Evolutionary conservation across 805 yeast genomes (phyloP).

Genomic region (Candida lessepsii): DNA sequence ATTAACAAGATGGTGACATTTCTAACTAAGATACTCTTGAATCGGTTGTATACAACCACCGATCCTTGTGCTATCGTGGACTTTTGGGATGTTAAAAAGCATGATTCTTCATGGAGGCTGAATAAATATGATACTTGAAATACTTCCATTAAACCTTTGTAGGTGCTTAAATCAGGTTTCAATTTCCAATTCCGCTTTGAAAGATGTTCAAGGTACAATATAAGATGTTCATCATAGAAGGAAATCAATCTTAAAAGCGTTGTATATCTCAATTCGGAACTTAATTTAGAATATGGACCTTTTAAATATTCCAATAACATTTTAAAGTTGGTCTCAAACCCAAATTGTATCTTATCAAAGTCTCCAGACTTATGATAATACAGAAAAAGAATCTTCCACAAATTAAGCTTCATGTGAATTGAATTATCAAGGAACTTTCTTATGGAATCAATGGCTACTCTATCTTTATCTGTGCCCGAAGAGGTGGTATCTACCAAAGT

Average conservation of each 20-base stretch:
- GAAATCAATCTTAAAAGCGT: conserved; percentile 51
- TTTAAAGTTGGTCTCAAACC: conserved; percentile 52
- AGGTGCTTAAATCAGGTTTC: not conserved
- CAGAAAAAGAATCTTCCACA: conserved; percentile 73
- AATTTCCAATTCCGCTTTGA: conserved; percentile 34
- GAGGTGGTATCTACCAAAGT: conserved; percentile 35
- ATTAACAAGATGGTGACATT: conserved; percentile 36
- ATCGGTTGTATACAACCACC: conserved; percentile 37
- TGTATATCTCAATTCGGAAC: conserved; percentile 34
- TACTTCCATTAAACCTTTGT: not conserved
- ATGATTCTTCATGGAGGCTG: conserved; percentile 52
- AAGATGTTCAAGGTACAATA: conserved; percentile 30
- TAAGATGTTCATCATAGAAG: conserved; percentile 52
- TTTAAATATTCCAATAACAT: conserved; percentile 40
- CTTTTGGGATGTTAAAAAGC: conserved; percentile 34
- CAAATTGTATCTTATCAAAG: conserved; percentile 38
- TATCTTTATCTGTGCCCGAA: conserved; percentile 3
- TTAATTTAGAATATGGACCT: conserved; percentile 18
- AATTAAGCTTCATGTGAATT: conserved; percentile 60
- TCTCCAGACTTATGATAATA: conserved; percentile 40
- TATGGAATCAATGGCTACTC: conserved; percentile 46
- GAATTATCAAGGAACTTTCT: conserved; percentile 59
- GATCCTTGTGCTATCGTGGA: conserved; percentile 46
- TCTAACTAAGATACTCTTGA: conserved; percentile 47
- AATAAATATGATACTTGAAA: conserved; percentile 46